Percentiles rank a stretch among this genome's conserved stretches.
Evolutionary conservation across 2,329 filamentous ascomycete genomes (phyloP).

Genomic region (Ophiostoma australiae): DNA sequence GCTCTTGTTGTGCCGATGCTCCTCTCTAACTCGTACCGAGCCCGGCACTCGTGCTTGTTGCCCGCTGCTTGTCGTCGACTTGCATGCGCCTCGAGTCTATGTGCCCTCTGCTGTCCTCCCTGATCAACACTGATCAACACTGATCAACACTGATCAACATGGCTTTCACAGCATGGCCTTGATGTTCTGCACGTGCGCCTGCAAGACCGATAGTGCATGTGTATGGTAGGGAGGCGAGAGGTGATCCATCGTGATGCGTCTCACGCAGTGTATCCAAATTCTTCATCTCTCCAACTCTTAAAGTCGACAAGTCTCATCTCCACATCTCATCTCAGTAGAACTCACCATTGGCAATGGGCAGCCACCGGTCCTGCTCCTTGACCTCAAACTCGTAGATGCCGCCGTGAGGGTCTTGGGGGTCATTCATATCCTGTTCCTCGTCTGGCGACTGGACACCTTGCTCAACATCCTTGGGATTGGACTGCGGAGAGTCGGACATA

Average conservation of each 20-base stretch:
- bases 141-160: background rate
- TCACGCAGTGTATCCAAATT: background rate
- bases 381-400: conserved; percentile 91
- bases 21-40: background rate
- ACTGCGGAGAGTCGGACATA: conserved; percentile 86
- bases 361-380: conserved; percentile 99
- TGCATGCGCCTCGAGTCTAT: background rate
- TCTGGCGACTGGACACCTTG: conserved; percentile 87
- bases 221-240: background rate
- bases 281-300: background rate
- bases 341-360: conserved; percentile 99
- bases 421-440: conserved; percentile 92
- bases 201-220: background rate
- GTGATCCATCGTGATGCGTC: background rate
- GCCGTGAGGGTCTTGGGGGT: conserved; percentile 71
- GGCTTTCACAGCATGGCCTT: background rate
- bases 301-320: background rate
- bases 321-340: conserved; percentile 34
- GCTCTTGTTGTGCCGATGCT: conserved; percentile 1
- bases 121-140: background rate
- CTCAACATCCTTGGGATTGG: conserved; percentile 93
- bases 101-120: background rate
- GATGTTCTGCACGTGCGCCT: background rate
- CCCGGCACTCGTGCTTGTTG: background rate
- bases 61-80: background rate